Evolutionary conservation across 257 asterid genomes (phyloP).

Genomic region (Gynochthodes officinalis): DNA sequence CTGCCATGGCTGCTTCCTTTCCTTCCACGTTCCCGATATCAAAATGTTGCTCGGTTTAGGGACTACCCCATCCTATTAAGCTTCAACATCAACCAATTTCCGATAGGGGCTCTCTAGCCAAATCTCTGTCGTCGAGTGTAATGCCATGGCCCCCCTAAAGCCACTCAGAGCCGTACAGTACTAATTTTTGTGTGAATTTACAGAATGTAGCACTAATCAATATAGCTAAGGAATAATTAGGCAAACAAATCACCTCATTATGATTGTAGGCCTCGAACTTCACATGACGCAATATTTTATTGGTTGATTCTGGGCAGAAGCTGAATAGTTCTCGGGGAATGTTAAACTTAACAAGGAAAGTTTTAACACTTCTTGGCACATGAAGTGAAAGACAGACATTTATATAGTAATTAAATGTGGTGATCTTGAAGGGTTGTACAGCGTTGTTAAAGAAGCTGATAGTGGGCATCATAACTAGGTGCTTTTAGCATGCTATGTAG

Average conservation of each 20-base stretch:
- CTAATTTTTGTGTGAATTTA: no score
- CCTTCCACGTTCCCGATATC: not conserved
- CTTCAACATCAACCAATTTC: not conserved
- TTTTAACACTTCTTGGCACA: not conserved
- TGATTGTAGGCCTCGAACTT: no score
- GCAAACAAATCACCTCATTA: no score
- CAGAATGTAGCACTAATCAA: no score
- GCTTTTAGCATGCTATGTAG: no score
- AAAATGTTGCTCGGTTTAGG: not conserved
- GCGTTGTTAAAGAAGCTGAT: not conserved
- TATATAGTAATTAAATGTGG: not conserved
- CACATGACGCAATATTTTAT: no score
- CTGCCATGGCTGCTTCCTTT: not conserved
- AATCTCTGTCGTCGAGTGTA: slow-evolving; percentile 15
- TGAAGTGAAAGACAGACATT: not conserved
- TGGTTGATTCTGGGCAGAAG: not conserved
- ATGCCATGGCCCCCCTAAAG: no score
- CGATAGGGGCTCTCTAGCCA: slow-evolving; percentile 2
- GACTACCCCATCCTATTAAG: slow-evolving; percentile 3
- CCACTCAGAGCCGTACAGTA: no score
- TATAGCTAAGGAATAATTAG: no score
- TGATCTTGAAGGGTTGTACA: not conserved
- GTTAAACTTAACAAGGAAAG: not conserved
- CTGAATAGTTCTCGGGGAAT: not conserved
- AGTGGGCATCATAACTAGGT: not conserved